phyloP scores from a whole-genome alignment of 345 rosid genomes.

The Lepidium didymum region DNA sequence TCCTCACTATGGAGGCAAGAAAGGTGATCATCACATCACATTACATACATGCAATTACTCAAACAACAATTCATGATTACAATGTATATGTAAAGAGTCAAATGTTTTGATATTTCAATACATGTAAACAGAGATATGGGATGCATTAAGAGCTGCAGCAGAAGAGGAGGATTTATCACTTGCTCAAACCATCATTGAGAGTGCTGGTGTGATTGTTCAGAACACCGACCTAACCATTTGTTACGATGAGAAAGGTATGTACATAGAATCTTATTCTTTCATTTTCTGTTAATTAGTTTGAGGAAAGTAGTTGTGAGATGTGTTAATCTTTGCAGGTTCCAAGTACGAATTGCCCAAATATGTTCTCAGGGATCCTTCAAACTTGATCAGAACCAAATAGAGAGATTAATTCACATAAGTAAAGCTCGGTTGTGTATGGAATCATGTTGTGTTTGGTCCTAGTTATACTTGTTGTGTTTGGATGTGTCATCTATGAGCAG shows the following conservation, averaged over 20 bases:
- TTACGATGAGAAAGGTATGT: slow-evolving; percentile 94
- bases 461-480: not conserved
- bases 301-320: not conserved
- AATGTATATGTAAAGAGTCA: not conserved
- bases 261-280: not conserved
- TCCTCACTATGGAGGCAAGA: slow-evolving; percentile 87
- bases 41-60: not conserved
- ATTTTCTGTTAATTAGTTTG: not conserved
- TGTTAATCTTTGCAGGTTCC: slow-evolving; percentile 49
- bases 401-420: slow-evolving; percentile 15
- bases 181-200: slow-evolving; percentile 70
- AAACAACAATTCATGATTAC: not conserved
- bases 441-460: not conserved
- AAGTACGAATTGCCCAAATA: slow-evolving; percentile 89
- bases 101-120: not conserved
- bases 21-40: slow-evolving; percentile 9
- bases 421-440: slow-evolving; percentile 10
- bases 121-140: slow-evolving; percentile 65
- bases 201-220: slow-evolving; percentile 75
- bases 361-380: slow-evolving; percentile 85
- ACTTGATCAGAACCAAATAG: slow-evolving; percentile 46
- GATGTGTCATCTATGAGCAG: not conserved
- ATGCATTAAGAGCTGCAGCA: slow-evolving; percentile 85
- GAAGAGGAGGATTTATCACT: slow-evolving; percentile 50
- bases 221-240: slow-evolving; percentile 65